These are phyloP conservation scores for Pythium monospermum DNA, from an alignment of 352 stramenopile genomes.

Conservation along the genomic window DNA sequence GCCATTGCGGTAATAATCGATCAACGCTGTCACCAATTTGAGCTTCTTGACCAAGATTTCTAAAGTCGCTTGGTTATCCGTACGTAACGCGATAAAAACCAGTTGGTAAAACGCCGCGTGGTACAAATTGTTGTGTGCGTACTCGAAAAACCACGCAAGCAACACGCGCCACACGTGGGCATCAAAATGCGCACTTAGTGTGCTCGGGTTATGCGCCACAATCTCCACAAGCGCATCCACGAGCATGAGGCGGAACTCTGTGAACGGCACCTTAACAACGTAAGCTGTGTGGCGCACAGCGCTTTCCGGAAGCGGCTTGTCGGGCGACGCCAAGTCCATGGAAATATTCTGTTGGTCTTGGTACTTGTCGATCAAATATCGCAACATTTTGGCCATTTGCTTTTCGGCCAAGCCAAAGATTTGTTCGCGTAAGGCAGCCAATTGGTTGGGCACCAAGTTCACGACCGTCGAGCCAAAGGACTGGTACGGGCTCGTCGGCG, in stretches of 20 bases:
- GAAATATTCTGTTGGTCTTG: conserved; percentile 77
- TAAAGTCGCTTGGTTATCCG: conserved; percentile 74
- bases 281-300: conserved; percentile 84
- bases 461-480: conserved; percentile 82
- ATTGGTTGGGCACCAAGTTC: conserved; percentile 81
- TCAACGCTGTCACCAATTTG: conserved; percentile 76
- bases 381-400: conserved; percentile 62
- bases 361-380: conserved; percentile 72
- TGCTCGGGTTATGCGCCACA: conserved; percentile 67
- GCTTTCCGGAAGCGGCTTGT: conserved; percentile 49
- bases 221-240: conserved; percentile 85
- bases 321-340: conserved; percentile 50
- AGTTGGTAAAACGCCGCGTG: conserved; percentile 88
- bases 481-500: conserved; percentile 78
- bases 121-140: conserved; percentile 90
- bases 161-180: conserved; percentile 85
- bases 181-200: conserved; percentile 69
- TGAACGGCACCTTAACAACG: conserved; percentile 87
- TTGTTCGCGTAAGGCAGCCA: conserved; percentile 54
- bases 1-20: conserved; percentile 77
- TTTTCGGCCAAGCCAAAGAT: conserved; percentile 69
- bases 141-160: conserved; percentile 89
- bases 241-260: conserved; percentile 81
- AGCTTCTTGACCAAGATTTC: conserved; percentile 86
- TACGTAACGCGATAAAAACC: conserved; percentile 83